These are phyloP conservation scores for Pecoramyces ruminantium DNA, from an alignment of 192 early-diverging fungal genomes.

Conservation along the genomic window DNA sequence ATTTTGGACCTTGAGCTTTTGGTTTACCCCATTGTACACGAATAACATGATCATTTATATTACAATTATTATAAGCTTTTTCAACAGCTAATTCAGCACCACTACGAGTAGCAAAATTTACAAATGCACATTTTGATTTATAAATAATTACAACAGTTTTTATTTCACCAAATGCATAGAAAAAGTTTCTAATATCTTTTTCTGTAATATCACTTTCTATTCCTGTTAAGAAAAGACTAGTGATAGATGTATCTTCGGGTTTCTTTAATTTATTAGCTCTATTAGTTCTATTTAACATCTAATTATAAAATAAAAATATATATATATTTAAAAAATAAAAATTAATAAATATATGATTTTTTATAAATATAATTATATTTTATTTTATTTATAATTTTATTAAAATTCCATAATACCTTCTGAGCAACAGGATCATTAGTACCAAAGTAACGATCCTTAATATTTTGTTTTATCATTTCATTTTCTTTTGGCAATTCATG, in stretches of 20 bases:
- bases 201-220: slow-evolving; percentile 55
- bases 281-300: slow-evolving; percentile 21
- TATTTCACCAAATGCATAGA: slow-evolving; percentile 75
- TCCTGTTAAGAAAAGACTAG: slow-evolving; percentile 71
- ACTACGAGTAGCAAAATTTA: slow-evolving; percentile 65
- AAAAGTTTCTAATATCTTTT: slow-evolving; percentile 50
- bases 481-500: slow-evolving; percentile 77
- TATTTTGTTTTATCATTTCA: slow-evolving; percentile 79
- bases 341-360: no score
- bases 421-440: slow-evolving; percentile 86
- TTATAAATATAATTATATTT: no score
- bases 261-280: slow-evolving; percentile 24
- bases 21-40: slow-evolving; percentile 74
- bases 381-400: no score
- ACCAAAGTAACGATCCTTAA: slow-evolving; percentile 87
- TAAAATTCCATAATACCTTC: slow-evolving; percentile 41
- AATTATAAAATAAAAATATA: neutral
- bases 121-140: slow-evolving; percentile 73
- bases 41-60: slow-evolving; percentile 51
- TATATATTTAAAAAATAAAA: no score
- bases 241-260: slow-evolving; percentile 69
- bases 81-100: slow-evolving; percentile 69
- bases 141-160: slow-evolving; percentile 66
- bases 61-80: slow-evolving; percentile 47
- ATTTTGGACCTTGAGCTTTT: slow-evolving; percentile 46